These are phyloP conservation scores for Sporothrix humicola DNA, from an alignment of 2,329 filamentous ascomycete genomes.

Conservation along the genomic window DNA sequence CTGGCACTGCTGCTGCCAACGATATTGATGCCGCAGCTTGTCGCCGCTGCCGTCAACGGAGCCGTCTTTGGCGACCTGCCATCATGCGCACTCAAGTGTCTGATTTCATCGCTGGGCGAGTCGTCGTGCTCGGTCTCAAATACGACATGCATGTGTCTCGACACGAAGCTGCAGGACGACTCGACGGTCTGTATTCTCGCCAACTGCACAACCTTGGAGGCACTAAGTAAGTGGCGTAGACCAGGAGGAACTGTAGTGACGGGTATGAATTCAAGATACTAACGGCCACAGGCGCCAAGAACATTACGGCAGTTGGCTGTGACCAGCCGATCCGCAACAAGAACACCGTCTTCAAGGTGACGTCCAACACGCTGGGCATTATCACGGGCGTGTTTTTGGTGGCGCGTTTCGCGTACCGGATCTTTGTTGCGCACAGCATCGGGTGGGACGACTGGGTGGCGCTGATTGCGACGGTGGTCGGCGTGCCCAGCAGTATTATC, in stretches of 20 bases:
- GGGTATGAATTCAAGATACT: conserved; percentile 22
- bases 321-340: conserved; percentile 41
- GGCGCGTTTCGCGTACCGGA: conserved; percentile 47
- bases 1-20: conserved; percentile 27
- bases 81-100: conserved; percentile 27
- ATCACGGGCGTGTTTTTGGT: conserved; percentile 48
- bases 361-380: conserved; percentile 43
- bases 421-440: conserved; percentile 45
- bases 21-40: conserved; percentile 22
- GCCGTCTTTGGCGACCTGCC: conserved; percentile 29
- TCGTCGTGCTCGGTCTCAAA: conserved; percentile 26
- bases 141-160: conserved; percentile 32
- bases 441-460: conserved; percentile 48
- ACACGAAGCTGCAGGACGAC: conserved; percentile 17
- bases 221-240: conserved; percentile 25
- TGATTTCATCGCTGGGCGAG: background rate
- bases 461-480: conserved; percentile 41
- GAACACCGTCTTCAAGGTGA: conserved; percentile 44
- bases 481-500: conserved; percentile 43
- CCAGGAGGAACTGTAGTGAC: too few relatives aligned
- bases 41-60: conserved; percentile 21
- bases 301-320: conserved; percentile 42
- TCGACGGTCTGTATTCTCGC: conserved; percentile 23
- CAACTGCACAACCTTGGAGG: conserved; percentile 30
- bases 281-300: conserved; percentile 37